Evolutionary conservation across 2,329 filamentous ascomycete genomes (phyloP).

Genomic region (Fusarium newnesense): DNA sequence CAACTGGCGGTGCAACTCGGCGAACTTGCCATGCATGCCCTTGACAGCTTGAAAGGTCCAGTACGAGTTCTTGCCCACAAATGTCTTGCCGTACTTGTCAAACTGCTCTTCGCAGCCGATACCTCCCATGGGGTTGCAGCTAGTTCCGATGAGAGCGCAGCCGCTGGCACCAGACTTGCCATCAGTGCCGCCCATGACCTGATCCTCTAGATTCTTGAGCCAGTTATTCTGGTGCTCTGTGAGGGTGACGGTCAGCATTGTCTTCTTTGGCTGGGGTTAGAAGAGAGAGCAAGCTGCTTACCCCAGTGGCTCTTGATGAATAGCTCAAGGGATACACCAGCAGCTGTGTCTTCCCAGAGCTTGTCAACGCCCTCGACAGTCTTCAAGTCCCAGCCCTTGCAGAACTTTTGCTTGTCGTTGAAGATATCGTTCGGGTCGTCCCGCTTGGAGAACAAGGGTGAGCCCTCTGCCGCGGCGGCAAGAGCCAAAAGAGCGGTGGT

Average conservation of each 20-base stretch:
- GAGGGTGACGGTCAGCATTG: background rate
- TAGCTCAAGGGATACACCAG: background rate
- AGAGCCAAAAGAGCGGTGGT: slow-evolving; percentile 7
- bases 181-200: background rate
- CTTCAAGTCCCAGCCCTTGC: slow-evolving; percentile 12
- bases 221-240: slow-evolving; percentile 11
- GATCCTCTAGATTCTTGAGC: slow-evolving; percentile 11
- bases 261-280: accelerated
- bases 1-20: slow-evolving; percentile 7
- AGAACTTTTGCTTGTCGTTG: background rate
- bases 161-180: slow-evolving; percentile 8
- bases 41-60: slow-evolving; percentile 24
- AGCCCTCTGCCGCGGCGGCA: background rate
- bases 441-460: background rate
- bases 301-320: slow-evolving; percentile 20
- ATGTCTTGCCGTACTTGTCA: background rate
- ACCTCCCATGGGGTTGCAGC: background rate
- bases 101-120: slow-evolving; percentile 8
- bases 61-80: slow-evolving; percentile 12
- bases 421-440: background rate
- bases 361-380: slow-evolving; percentile 8
- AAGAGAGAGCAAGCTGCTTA: accelerated
- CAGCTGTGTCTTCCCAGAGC: slow-evolving; percentile 15
- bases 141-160: background rate
- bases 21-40: slow-evolving; percentile 18